Evolutionary conservation across 352 stramenopile genomes (phyloP).

Genomic region (Phytophthora citricola): DNA sequence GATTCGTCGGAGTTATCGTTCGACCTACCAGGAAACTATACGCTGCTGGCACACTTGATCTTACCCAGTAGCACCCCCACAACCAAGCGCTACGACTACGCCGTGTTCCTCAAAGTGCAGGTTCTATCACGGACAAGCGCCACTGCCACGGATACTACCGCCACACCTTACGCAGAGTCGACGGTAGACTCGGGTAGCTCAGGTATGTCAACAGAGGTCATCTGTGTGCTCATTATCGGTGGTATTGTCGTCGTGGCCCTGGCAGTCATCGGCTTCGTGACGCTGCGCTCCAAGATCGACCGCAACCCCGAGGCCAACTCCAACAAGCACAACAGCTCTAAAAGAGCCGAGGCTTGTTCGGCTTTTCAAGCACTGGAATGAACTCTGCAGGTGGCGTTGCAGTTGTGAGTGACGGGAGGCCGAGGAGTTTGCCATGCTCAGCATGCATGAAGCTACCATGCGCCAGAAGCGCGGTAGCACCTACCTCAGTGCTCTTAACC

Average conservation of each 20-base stretch:
- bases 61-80: conserved; percentile 52
- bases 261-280: conserved; percentile 69
- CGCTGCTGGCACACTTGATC: conserved; percentile 67
- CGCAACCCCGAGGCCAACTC: conserved; percentile 29
- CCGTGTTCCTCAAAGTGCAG: conserved; percentile 57
- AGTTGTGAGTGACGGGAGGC: conserved; percentile 50
- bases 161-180: conserved; percentile 44
- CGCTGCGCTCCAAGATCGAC: conserved; percentile 56
- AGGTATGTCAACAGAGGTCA: conserved; percentile 65
- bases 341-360: conserved; percentile 40
- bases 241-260: conserved; percentile 74
- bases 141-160: conserved; percentile 35
- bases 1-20: conserved; percentile 68
- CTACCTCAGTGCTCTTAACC: conserved; percentile 54
- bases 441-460: conserved; percentile 71
- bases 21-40: conserved; percentile 50
- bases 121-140: conserved; percentile 35
- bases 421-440: conserved; percentile 86
- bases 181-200: conserved; percentile 25
- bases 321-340: conserved; percentile 31
- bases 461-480: conserved; percentile 52
- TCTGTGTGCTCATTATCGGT: conserved; percentile 74
- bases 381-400: conserved; percentile 33
- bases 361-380: conserved; percentile 36
- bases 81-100: conserved; percentile 71